Percentiles rank a stretch among this genome's conserved stretches.
Conservation (phyloP, 1,139 yeast genomes). For the Saccharomyces hybrid region DNA sequence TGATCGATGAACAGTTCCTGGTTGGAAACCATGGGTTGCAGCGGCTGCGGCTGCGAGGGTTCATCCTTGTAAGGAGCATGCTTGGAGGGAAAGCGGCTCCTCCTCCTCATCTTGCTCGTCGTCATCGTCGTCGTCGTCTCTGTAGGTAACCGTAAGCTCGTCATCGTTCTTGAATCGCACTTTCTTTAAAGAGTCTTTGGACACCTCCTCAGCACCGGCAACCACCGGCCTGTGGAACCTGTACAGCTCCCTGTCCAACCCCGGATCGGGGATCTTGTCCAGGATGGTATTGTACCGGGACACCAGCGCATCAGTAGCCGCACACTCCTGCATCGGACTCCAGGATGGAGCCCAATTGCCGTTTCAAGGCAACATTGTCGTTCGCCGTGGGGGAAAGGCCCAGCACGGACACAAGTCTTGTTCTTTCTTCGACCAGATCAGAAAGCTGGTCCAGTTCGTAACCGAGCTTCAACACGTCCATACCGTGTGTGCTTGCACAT, state of each 20-base stretch:
- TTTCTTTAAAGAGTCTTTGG: conserved; percentile 12
- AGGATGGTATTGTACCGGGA: conserved; percentile 9
- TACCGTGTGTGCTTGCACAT: conserved; percentile 2
- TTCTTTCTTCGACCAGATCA: conserved; percentile 27
- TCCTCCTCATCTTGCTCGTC: conserved; percentile 4
- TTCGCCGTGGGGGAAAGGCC: conserved; percentile 21
- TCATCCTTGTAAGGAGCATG: conserved; percentile 5
- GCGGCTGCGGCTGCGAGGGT: not conserved
- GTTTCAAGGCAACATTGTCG: conserved; percentile 21
- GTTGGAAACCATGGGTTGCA: conserved; percentile 16
- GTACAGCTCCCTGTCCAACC: not conserved
- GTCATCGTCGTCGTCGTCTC: conserved; percentile 3
- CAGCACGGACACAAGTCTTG: conserved; percentile 17
- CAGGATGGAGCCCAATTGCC: conserved; percentile 17
- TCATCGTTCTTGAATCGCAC: conserved; percentile 27
- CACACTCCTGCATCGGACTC: conserved; percentile 14
- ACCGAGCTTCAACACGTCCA: conserved; percentile 18
- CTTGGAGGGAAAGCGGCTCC: conserved; percentile 3
- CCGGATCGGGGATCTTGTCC: not conserved
- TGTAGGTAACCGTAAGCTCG: conserved; percentile 2
- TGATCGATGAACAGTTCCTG: conserved; percentile 28
- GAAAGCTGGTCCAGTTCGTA: conserved; percentile 24
- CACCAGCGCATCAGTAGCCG: not conserved
- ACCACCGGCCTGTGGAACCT: not conserved
- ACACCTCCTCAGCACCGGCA: not conserved